phyloP scores from a whole-genome alignment of 805 yeast species.

The Ogataea degrootiae region DNA sequence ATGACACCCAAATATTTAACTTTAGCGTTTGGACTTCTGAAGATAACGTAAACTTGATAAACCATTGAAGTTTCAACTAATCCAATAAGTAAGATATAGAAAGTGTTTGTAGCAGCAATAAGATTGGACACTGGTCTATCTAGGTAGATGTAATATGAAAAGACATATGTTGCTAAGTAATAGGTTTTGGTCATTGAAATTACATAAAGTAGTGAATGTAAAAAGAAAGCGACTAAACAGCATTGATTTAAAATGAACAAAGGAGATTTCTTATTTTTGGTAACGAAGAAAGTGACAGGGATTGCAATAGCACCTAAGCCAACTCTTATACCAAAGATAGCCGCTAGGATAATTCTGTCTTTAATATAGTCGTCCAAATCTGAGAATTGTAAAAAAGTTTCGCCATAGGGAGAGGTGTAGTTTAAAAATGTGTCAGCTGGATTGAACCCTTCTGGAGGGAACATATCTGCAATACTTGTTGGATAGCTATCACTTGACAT shows the following conservation, averaged over 20 bases:
- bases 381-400: slow-evolving; percentile 31
- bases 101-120: slow-evolving; percentile 57
- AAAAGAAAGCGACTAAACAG: slow-evolving; percentile 48
- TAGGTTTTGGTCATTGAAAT: slow-evolving; percentile 50
- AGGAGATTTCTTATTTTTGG: slow-evolving; percentile 55
- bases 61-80: slow-evolving; percentile 62
- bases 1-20: slow-evolving; percentile 36
- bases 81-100: slow-evolving; percentile 55
- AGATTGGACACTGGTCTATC: slow-evolving; percentile 36
- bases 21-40: slow-evolving; percentile 46
- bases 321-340: slow-evolving; percentile 52
- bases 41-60: slow-evolving; percentile 69
- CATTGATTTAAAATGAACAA: slow-evolving; percentile 69
- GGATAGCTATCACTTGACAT: slow-evolving; percentile 2
- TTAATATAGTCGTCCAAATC: slow-evolving; percentile 38
- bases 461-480: neutral
- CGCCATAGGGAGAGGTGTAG: slow-evolving; percentile 41
- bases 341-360: slow-evolving; percentile 33
- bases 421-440: slow-evolving; percentile 26
- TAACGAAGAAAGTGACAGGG: slow-evolving; percentile 41
- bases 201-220: slow-evolving; percentile 60
- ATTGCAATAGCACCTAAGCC: slow-evolving; percentile 51
- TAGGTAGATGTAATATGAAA: slow-evolving; percentile 43
- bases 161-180: slow-evolving; percentile 40
- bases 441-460: slow-evolving; percentile 16